Base-by-base conservation (phyloP, 2,329 filamentous ascomycete genomes). In the Neofusicoccum parvum region DNA sequence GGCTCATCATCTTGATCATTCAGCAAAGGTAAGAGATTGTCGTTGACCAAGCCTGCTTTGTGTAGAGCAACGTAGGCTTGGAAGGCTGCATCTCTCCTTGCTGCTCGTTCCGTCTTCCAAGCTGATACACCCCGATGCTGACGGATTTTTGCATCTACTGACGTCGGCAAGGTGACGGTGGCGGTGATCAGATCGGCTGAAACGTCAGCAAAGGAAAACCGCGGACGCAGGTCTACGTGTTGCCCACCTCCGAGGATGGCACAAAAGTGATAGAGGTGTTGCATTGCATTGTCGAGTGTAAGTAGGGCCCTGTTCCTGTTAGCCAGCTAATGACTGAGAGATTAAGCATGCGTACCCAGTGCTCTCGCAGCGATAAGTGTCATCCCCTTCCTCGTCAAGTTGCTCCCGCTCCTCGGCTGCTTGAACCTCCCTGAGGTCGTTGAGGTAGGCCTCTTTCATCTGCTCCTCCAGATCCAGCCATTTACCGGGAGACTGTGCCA, bases 201-300 rank as follows among this genome's bases (percentile, higher is more conserved):
- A 17, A 77, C 70, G n/a, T 81, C 73, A 3, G 80, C 74, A 39
- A 87, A 81, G 14, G 87, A 80, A 71, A 93, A 96, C 56, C 90
- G 86, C 0, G 94, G 92, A 1, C 85, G 80, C 17, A 80, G 79
- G 69, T 93, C 87, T 6, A 88, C 82, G 72, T 88, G 92, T 32
- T 86, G 84, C 0, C 80, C 80, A 0, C 79, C 79, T 0, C 86
- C 83, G 0, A 93, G 75, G 0, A 84, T 83, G 0, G 82, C 80
- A 75, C 94, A 97, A 70, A 97, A 96, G 75, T 96, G 92, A 53
- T 91, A 82, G 1, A 98, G 83, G 74, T 95, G 92, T n/a, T 83
- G 77, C 54, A 89, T 86, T 0, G 92, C 90, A 69, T 91, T 91
- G 43, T 91, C 86, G 1, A 92, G 82, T 11, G 90, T 90, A 14